Evolutionary conservation across 495 filamentous ascomycete genomes (phyloP), one percentile per base, ranked within the genome.

Genomic region (Trichoderma virens): DNA sequence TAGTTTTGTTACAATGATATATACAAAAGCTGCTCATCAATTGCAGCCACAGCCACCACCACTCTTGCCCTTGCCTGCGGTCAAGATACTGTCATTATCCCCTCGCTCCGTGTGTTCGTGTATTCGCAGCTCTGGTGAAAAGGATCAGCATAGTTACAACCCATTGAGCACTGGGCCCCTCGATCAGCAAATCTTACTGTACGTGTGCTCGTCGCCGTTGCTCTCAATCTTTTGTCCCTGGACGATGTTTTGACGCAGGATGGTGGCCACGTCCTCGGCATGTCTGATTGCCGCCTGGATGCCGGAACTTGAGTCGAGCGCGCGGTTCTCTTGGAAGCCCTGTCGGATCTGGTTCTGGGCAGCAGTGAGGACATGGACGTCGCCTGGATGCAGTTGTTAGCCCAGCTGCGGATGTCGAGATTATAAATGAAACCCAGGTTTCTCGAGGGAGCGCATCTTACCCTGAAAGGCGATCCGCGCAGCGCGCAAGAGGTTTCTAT

Each of bases 91-190:
- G 63, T 95, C 90, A 70, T 98, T 98, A 78, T 97, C 90, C 32
- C 93, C 92, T 38, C 90, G 82, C 75, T 98, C 94, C 54, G 90
- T 98, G 63, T 93, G 79, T 60, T 95, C 84, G 73, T 97, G 94
- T 70, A 98, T 96, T 18, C 85, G 80, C 61, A 98, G 79, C 73
- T 90, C 92, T 95, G 67, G 18, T 16, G 13, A 32, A 20, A 63
- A 8, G 39, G 45, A 68, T 8, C 67, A 66, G 31, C 5, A 20
- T 23, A 23, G 43, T 23, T 9, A 5, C 2, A n/a, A n/a, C n/a
- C n/a, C n/a, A 5, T 5, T 3, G 43, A 28, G 47, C 27, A 28
- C 2, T 20, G 9, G 20, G 5, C 35, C 41, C n/a, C 38, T 41
- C 16, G 5, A 16, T 45, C 41, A 7, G 47, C 30, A 47, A 39